Evolutionary conservation across 805 yeast species (phyloP).

Genomic region (Candida odintsovae): DNA sequence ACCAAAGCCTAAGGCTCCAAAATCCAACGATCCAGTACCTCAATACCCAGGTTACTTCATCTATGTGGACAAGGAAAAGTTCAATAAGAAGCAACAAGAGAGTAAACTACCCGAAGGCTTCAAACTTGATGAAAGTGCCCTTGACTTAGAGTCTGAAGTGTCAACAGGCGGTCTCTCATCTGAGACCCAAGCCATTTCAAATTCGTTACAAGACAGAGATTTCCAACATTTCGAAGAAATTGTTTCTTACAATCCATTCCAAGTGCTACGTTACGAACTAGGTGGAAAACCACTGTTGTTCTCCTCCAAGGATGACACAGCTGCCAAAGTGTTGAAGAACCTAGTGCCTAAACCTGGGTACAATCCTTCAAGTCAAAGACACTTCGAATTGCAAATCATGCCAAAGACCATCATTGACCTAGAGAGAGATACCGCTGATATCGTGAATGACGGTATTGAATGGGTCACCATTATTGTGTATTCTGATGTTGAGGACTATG

Average conservation of each 20-base stretch:
- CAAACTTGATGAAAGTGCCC: conserved; percentile 45
- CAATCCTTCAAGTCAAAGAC: conserved; percentile 54
- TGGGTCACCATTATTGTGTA: conserved; percentile 93
- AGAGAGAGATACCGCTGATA: conserved; percentile 42
- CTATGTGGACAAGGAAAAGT: conserved; percentile 66
- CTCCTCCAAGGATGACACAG: conserved; percentile 48
- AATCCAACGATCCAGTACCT: conserved; percentile 31
- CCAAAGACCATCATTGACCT: conserved; percentile 85
- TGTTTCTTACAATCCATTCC: conserved; percentile 78
- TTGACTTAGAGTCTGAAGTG: conserved; percentile 37
- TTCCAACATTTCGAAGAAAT: conserved; percentile 75
- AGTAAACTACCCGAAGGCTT: conserved; percentile 42
- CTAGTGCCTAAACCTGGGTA: conserved; percentile 54
- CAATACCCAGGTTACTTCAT: conserved; percentile 60
- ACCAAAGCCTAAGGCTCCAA: conserved; percentile 17
- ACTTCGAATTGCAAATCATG: conserved; percentile 88
- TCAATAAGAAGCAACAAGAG: conserved; percentile 45
- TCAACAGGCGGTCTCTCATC: conserved; percentile 27
- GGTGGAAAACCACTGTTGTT: conserved; percentile 77
- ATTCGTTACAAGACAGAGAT: conserved; percentile 50
- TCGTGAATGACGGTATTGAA: conserved; percentile 73
- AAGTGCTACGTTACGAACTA: conserved; percentile 79
- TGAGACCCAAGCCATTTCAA: conserved; percentile 43
- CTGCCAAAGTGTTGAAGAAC: conserved; percentile 33
- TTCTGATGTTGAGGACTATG: conserved; percentile 64